Conservation (phyloP, 495 filamentous ascomycete species). For the Aspergillus cristatus region DNA sequence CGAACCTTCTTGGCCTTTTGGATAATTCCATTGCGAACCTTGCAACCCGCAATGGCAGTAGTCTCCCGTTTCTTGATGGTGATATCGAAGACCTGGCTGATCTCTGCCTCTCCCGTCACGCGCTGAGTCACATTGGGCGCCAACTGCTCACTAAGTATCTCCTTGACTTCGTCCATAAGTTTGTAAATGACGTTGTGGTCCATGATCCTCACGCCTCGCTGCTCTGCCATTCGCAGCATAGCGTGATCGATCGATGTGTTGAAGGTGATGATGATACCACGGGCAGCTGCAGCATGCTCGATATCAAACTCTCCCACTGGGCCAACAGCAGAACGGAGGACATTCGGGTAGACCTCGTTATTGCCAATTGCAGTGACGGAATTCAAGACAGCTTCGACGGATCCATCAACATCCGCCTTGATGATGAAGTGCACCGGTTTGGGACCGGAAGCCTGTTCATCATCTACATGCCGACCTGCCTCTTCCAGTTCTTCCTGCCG, state of each 20-base stretch:
- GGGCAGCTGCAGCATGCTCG: slow-evolving; percentile 67
- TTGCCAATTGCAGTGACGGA: slow-evolving; percentile 68
- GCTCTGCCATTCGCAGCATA: slow-evolving; percentile 60
- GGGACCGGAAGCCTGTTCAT: slow-evolving; percentile 36
- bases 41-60: slow-evolving; percentile 75
- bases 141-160: slow-evolving; percentile 55
- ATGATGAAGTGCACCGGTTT: slow-evolving; percentile 72
- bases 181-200: slow-evolving; percentile 92
- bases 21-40: slow-evolving; percentile 73
- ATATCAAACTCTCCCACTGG: slow-evolving; percentile 79
- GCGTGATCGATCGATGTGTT: slow-evolving; percentile 62
- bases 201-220: slow-evolving; percentile 61
- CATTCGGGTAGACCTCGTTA: slow-evolving; percentile 66
- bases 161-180: slow-evolving; percentile 73
- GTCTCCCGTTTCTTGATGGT: slow-evolving; percentile 60
- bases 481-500: slow-evolving; percentile 35
- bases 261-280: slow-evolving; percentile 73
- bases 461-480: slow-evolving; percentile 4
- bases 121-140: slow-evolving; percentile 51
- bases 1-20: slow-evolving; percentile 52
- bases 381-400: slow-evolving; percentile 79
- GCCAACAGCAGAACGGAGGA: slow-evolving; percentile 72
- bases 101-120: slow-evolving; percentile 82
- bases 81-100: slow-evolving; percentile 75
- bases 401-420: slow-evolving; percentile 89